phyloP scores from a whole-genome alignment of 2,329 filamentous ascomycete species.

The Geosmithia putterillii region DNA sequence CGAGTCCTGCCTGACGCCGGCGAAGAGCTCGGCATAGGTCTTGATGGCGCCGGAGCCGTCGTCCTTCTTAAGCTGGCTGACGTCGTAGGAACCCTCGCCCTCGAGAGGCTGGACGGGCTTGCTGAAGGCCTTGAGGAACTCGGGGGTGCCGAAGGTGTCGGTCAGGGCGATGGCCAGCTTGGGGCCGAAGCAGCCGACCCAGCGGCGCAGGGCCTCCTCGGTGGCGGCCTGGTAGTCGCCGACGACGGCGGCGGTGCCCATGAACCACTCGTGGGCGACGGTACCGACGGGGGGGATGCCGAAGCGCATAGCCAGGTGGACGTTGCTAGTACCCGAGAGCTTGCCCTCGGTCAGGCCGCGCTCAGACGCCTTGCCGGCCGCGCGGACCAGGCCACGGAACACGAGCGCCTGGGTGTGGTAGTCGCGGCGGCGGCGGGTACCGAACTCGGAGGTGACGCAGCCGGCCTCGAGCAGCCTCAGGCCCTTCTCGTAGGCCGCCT shows the following conservation, averaged over 20 bases:
- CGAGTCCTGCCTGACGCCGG: constrained; percentile 80
- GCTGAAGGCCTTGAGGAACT: constrained; percentile 77
- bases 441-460: constrained; percentile 89
- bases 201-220: constrained; percentile 73
- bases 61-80: constrained; percentile 26
- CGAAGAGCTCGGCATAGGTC: constrained; percentile 73
- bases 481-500: constrained; percentile 75
- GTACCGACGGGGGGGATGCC: constrained; percentile 77
- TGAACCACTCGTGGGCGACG: constrained; percentile 95
- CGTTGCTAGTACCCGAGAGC: constrained; percentile 85
- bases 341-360: constrained; percentile 43
- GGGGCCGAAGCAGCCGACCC: constrained; percentile 81
- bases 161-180: constrained; percentile 83
- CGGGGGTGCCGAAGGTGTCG: constrained; percentile 88
- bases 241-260: constrained; percentile 89
- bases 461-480: constrained; percentile 64
- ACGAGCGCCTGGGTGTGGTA: constrained; percentile 93
- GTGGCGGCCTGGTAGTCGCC: constrained; percentile 77
- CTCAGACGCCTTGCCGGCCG: constrained; percentile 56
- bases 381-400: constrained; percentile 71
- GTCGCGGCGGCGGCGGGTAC: constrained; percentile 75
- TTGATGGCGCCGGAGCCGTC: constrained; percentile 29
- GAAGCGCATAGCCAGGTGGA: constrained; percentile 93
- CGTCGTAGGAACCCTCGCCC: constrained; percentile 10
- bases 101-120: constrained; percentile 41